phyloP scores from a whole-genome alignment of 192 early-diverging fungal genomes.

The Umbelopsis ramanniana region DNA sequence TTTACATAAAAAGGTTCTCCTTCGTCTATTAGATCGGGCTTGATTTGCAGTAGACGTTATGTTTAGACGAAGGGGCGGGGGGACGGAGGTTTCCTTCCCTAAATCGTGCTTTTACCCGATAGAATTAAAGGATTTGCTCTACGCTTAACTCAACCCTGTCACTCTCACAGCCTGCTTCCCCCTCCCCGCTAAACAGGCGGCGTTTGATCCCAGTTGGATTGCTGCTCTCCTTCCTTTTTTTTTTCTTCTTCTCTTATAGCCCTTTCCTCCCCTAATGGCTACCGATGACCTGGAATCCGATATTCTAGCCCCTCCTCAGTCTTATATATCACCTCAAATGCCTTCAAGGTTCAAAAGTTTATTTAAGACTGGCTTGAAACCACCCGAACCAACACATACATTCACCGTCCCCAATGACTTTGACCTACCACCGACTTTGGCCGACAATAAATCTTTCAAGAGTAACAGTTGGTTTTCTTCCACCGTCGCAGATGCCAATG shows the following conservation, averaged over 20 bases:
- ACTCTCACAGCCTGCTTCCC: too few relatives aligned
- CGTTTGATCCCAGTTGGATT: too few relatives aligned
- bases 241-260: conserved; percentile 9
- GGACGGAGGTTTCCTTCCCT: too few relatives aligned
- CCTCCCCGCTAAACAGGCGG: too few relatives aligned
- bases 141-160: too few relatives aligned
- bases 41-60: too few relatives aligned
- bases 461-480: conserved; percentile 46
- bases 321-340: conserved; percentile 37
- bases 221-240: conserved; percentile 14
- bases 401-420: conserved; percentile 43
- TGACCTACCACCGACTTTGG: conserved; percentile 18
- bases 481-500: neutral
- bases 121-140: neutral
- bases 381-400: conserved; percentile 21
- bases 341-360: conserved; percentile 40
- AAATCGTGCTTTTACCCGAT: neutral
- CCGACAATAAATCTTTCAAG: conserved; percentile 28
- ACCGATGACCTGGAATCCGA: conserved; percentile 25
- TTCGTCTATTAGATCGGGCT: too few relatives aligned
- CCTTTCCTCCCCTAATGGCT: conserved; percentile 16
- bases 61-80: neutral
- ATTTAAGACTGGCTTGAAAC: conserved; percentile 26
- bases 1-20: too few relatives aligned
- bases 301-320: conserved; percentile 32